Percentiles rank a stretch among this genome's conserved stretches.
phyloP scores from a whole-genome alignment of 2,329 filamentous ascomycete genomes.

The Neonectria neomacrospora region DNA sequence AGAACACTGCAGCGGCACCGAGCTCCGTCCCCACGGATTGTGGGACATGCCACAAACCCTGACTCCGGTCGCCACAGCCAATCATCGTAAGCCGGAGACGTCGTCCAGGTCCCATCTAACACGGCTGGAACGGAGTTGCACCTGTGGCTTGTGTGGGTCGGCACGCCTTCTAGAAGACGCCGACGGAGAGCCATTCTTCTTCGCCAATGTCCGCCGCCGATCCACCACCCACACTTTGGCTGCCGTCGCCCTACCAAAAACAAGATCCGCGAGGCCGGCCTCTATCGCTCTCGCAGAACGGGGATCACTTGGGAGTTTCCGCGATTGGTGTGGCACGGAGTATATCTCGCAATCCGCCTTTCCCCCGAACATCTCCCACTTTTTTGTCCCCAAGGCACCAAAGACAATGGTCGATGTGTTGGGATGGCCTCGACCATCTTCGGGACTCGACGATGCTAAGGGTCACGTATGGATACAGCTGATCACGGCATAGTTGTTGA shows the following conservation, averaged over 20 bases:
- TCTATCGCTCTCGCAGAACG: conserved; percentile 28
- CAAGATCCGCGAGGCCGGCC: conserved; percentile 32
- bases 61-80: conserved; percentile 14
- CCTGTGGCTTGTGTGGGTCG: conserved; percentile 16
- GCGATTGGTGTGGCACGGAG: conserved; percentile 33
- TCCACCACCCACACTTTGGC: conserved; percentile 17
- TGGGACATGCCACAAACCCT: conserved; percentile 20
- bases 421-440: conserved; percentile 1
- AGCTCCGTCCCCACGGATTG: conserved; percentile 25
- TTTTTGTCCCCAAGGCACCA: conserved; percentile 20
- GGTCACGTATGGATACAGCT: background rate
- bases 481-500: background rate
- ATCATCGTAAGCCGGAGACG: conserved; percentile 17
- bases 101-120: conserved; percentile 13
- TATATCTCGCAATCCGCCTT: conserved; percentile 36
- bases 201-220: conserved; percentile 22
- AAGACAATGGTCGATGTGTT: conserved; percentile 13
- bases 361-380: conserved; percentile 35
- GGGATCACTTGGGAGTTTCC: conserved; percentile 31
- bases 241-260: conserved; percentile 11
- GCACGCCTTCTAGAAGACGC: conserved; percentile 41
- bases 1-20: conserved; percentile 28
- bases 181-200: conserved; percentile 2
- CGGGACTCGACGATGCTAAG: conserved; percentile 2
- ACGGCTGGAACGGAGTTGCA: conserved; percentile 31